Evolutionary conservation across 164 flowering plant genomes (phyloP).

Genomic region (Berberis vulgaris): DNA sequence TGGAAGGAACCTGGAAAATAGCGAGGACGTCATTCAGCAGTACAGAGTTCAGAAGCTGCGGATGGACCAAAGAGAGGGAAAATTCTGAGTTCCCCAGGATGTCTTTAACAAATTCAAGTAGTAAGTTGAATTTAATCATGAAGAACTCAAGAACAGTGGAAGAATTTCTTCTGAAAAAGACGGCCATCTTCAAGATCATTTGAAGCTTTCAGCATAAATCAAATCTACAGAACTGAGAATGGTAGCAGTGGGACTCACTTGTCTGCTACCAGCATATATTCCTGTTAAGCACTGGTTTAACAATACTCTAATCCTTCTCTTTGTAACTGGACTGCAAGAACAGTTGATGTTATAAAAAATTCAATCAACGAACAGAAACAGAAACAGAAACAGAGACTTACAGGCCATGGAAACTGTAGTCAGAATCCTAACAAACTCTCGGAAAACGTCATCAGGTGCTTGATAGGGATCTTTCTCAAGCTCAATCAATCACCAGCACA

Average conservation of each 20-base stretch:
- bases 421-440: conserved; percentile 61
- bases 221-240: no score
- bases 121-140: conserved; percentile 13
- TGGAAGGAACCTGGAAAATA: conserved; percentile 3
- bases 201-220: no score
- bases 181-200: no score
- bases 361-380: background rate
- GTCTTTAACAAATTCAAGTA: conserved; percentile 17
- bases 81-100: conserved; percentile 18
- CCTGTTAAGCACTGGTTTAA: no score
- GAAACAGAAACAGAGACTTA: background rate
- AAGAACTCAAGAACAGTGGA: no score
- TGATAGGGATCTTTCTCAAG: conserved; percentile 59
- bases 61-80: conserved; percentile 25
- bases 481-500: conserved; percentile 29
- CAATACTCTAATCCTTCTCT: background rate
- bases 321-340: background rate
- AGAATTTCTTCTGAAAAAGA: no score
- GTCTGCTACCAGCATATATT: no score
- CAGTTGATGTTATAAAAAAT: background rate
- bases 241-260: no score
- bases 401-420: conserved; percentile 12
- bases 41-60: conserved; percentile 18
- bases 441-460: conserved; percentile 61
- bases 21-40: conserved; percentile 9